phyloP scores from a whole-genome alignment of 306 rosid species.

The Glycine latifolia region DNA sequence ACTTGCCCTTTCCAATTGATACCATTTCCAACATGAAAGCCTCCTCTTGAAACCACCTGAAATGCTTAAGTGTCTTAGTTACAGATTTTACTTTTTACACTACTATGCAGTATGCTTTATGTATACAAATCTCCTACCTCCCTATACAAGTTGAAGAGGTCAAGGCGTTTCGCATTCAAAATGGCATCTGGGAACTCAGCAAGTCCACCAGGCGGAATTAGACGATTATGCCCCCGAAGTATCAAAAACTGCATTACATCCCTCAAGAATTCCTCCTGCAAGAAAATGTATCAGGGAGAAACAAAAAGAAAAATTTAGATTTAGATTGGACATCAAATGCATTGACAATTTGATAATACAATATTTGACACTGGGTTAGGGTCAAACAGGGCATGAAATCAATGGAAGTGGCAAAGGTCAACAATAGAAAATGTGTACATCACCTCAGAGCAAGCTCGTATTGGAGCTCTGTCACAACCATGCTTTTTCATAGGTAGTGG shows the following conservation, averaged over 20 bases:
- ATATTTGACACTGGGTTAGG: conserved; percentile 9
- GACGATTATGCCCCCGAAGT: conserved; percentile 88
- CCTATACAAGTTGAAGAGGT: conserved; percentile 92
- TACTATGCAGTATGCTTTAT: not conserved
- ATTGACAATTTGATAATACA: conserved; percentile 17
- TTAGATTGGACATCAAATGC: conserved; percentile 25
- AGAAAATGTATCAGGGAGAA: not conserved
- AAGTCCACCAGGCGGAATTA: conserved; percentile 90
- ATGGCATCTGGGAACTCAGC: conserved; percentile 95
- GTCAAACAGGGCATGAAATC: conserved; percentile 5
- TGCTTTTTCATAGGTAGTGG: conserved; percentile 95
- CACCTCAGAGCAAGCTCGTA: conserved; percentile 89
- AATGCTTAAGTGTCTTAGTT: conserved; percentile 27
- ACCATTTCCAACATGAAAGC: conserved; percentile 97
- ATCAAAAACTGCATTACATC: conserved; percentile 96
- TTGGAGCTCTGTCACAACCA: conserved; percentile 87
- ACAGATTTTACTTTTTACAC: not conserved
- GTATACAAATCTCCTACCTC: conserved; percentile 63
- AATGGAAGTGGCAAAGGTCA: conserved; percentile 16
- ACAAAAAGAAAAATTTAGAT: conserved; percentile 13
- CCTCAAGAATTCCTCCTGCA: conserved; percentile 90
- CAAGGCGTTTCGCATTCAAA: conserved; percentile 96
- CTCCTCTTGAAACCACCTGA: conserved; percentile 99
- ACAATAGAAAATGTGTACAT: conserved; percentile 38
- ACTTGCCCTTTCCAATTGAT: conserved; percentile 99